Percentiles rank a stretch among this genome's conserved stretches.
These are phyloP conservation scores for Pseudogymnoascus sp. DNA, from an alignment of 2,329 filamentous ascomycete species.

Conservation along the genomic window DNA sequence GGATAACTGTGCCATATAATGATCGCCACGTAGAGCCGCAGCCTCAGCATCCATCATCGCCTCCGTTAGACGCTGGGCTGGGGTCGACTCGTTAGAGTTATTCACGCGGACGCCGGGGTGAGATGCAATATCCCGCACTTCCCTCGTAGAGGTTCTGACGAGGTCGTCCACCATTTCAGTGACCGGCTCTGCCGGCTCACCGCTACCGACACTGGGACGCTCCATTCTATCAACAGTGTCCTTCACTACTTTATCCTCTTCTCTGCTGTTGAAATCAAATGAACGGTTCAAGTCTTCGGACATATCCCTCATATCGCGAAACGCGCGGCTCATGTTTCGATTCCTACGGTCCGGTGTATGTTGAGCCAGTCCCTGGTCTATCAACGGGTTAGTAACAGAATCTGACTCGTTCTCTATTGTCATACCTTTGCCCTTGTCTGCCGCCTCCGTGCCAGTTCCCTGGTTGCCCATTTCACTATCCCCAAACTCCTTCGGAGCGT, in stretches of 20 bases:
- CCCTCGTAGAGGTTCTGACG: not conserved
- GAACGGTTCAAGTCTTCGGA: not conserved
- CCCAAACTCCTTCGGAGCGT: not conserved
- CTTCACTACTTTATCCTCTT: not conserved
- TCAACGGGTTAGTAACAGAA: not conserved
- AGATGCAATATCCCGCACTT: not conserved
- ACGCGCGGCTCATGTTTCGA: not conserved
- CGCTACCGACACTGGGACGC: not conserved
- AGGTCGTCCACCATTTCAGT: not conserved
- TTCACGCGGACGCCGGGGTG: not conserved
- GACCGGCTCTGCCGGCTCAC: not conserved
- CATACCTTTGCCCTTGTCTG: not conserved
- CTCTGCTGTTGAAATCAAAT: not conserved
- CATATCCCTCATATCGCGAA: not conserved
- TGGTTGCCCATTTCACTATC: not conserved
- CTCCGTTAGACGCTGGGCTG: not conserved
- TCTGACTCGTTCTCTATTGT: too few species aligned
- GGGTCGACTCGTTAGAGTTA: not conserved
- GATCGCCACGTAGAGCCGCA: too few species aligned
- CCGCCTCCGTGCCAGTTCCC: not conserved
- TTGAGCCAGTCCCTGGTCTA: not conserved
- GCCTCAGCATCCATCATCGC: too few species aligned
- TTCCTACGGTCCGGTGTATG: not conserved
- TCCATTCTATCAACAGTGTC: not conserved
- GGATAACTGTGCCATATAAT: too few species aligned